Evolutionary conservation across 1,284 basidiomycete species (phyloP).

Genomic region (Pholiota adiposa): DNA sequence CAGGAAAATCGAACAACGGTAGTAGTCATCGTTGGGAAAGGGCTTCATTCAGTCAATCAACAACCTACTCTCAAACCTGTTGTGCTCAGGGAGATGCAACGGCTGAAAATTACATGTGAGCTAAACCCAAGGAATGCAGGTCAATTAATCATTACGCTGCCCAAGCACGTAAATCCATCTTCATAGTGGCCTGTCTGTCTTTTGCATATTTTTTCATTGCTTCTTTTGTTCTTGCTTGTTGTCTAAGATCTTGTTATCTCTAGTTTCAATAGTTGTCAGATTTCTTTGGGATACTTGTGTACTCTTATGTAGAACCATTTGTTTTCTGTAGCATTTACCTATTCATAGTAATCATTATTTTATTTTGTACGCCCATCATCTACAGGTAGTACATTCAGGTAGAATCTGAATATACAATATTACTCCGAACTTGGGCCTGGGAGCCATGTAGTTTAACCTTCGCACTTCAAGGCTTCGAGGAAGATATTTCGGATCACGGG

Average conservation of each 20-base stretch:
- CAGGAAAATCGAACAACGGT: slow-evolving; percentile 56
- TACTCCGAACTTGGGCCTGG: too few species aligned
- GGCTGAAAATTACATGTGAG: slow-evolving; percentile 29
- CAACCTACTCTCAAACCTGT: slow-evolving; percentile 78
- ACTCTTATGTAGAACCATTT: not conserved
- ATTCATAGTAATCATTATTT: too few species aligned
- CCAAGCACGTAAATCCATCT: slow-evolving; percentile 12
- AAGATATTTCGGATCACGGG: not conserved
- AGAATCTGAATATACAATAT: too few species aligned
- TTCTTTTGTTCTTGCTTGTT: not conserved
- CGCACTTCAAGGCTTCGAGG: too few species aligned
- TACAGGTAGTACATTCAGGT: too few species aligned
- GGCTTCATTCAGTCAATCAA: slow-evolving; percentile 71
- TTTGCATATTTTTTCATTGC: not conserved
- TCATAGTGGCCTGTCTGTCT: not conserved
- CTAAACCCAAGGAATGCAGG: slow-evolving; percentile 33
- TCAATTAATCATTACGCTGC: slow-evolving; percentile 33
- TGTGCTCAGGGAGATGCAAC: slow-evolving; percentile 67
- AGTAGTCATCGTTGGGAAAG: slow-evolving; percentile 79
- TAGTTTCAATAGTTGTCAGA: not conserved
- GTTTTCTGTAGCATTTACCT: not conserved
- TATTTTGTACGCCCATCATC: too few species aligned
- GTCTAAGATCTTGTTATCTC: not conserved
- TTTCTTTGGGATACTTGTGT: not conserved
- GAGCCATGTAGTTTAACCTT: too few species aligned